Percentiles rank a stretch among this genome's conserved stretches.
Conservation (phyloP, 2,329 filamentous ascomycete genomes). For the Podosphaera aphanis region DNA sequence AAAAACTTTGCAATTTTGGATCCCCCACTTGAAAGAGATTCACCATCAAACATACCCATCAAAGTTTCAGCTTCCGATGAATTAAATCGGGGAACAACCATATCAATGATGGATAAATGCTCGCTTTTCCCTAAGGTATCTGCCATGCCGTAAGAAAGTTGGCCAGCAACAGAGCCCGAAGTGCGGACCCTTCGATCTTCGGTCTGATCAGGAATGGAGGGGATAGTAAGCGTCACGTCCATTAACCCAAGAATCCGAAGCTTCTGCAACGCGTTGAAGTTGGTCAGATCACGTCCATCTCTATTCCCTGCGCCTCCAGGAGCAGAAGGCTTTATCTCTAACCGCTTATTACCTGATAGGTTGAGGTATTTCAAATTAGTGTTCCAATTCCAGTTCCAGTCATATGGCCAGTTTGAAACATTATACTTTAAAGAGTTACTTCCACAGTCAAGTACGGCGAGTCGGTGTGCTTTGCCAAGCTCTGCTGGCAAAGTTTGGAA, state of each 20-base stretch:
- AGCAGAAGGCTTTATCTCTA: conserved; percentile 68
- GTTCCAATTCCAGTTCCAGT: conserved; percentile 99
- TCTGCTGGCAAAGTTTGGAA: conserved; percentile 93
- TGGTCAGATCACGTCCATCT: conserved; percentile 52
- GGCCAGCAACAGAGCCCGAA: conserved; percentile 80
- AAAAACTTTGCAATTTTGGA: conserved; percentile 92
- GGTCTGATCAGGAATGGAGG: conserved; percentile 81
- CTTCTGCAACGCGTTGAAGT: conserved; percentile 68
- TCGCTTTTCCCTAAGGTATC: conserved; percentile 84
- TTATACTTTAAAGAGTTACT: conserved; percentile 96
- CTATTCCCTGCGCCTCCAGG: conserved; percentile 45
- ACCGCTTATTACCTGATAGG: conserved; percentile 81
- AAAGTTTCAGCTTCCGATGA: conserved; percentile 76
- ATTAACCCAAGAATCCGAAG: conserved; percentile 79
- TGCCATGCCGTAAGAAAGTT: conserved; percentile 89
- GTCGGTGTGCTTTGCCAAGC: conserved; percentile 76
- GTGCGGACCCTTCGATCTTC: conserved; percentile 88
- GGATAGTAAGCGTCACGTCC: conserved; percentile 89
- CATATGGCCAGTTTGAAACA: conserved; percentile 94
- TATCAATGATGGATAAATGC: conserved; percentile 83
- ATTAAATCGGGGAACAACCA: conserved; percentile 81
- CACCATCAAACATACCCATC: conserved; percentile 87
- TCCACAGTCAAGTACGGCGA: conserved; percentile 79
- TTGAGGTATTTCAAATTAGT: conserved; percentile 87
- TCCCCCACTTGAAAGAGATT: conserved; percentile 67